Evolutionary conservation across 75 land plant species (phyloP), one percentile per base, ranked within the genome.

Genomic region (Azolla pinnata): DNA sequence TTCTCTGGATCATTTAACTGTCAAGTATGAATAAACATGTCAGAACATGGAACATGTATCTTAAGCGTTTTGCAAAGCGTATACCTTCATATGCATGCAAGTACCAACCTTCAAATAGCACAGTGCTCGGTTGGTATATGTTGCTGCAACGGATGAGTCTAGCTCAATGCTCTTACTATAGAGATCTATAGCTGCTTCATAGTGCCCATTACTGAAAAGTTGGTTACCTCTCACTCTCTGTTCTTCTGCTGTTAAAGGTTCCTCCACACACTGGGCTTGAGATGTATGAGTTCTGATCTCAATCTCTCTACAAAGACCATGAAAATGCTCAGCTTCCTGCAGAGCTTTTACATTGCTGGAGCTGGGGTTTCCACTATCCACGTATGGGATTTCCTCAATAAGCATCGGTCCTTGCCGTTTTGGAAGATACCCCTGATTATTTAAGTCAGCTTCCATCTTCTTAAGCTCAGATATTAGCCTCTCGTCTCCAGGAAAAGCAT

Each of bases 301-400:
- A n/a, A n/a, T n/a, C n/a, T n/a, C n/a, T n/a, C n/a, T n/a, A n/a
- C n/a, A n/a, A n/a, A n/a, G n/a, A n/a, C n/a, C n/a, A n/a, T n/a
- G n/a, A n/a, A n/a, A n/a, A n/a, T n/a, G n/a, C n/a, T n/a, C n/a
- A n/a, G n/a, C n/a, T n/a, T n/a, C n/a, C n/a, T n/a, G n/a, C n/a
- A n/a, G n/a, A n/a, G n/a, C n/a, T n/a, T n/a, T n/a, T n/a, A n/a
- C n/a, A n/a, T n/a, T n/a, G n/a, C n/a, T n/a, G n/a, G n/a, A n/a
- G n/a, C n/a, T n/a, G n/a, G n/a, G n/a, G n/a, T n/a, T n/a, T n/a
- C n/a, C n/a, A n/a, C n/a, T n/a, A n/a, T n/a, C n/a, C n/a, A n/a
- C n/a, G n/a, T n/a, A n/a, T n/a, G n/a, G n/a, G n/a, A 70, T 56
- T 40, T 70, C 73, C 32, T 70, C 67, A 63, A 70, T 55, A 0